Evolutionary conservation across 192 early-diverging fungal species (phyloP).

Genomic region (Mortierella antarctica): DNA sequence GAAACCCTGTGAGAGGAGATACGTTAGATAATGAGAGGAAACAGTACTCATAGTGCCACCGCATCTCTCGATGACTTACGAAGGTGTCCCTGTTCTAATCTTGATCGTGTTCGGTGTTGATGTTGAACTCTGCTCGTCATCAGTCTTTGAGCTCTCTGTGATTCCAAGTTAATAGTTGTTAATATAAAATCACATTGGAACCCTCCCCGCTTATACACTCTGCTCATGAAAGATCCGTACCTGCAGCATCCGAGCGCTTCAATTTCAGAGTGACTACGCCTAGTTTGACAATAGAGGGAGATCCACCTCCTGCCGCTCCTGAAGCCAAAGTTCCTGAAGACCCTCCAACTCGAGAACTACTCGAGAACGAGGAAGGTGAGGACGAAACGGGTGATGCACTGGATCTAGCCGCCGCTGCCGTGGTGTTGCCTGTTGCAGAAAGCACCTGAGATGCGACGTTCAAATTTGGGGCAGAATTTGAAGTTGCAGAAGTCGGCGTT

Average conservation of each 20-base stretch:
- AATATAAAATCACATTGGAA: too few relatives aligned
- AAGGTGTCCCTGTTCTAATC: slow-evolving; percentile 38
- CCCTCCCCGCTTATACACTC: background rate
- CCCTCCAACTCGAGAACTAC: slow-evolving; percentile 20
- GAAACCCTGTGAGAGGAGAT: background rate
- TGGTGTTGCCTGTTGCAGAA: slow-evolving; percentile 1
- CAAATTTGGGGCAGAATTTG: background rate
- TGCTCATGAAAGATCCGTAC: background rate
- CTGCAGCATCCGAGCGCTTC: slow-evolving; percentile 47
- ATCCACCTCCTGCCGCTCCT: background rate
- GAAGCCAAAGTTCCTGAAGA: slow-evolving; percentile 2
- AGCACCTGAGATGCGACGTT: slow-evolving; percentile 11
- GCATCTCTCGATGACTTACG: slow-evolving; percentile 13
- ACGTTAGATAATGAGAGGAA: background rate
- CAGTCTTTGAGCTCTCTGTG: slow-evolving; percentile 22
- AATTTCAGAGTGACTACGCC: slow-evolving; percentile 44
- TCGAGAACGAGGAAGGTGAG: slow-evolving; percentile 39
- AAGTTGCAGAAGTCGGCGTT: slow-evolving; percentile 20
- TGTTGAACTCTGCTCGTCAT: slow-evolving; percentile 29
- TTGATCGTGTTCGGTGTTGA: slow-evolving; percentile 41
- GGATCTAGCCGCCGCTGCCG: slow-evolving; percentile 1
- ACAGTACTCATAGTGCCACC: background rate
- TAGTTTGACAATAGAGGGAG: slow-evolving; percentile 25
- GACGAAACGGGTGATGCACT: slow-evolving; percentile 35
- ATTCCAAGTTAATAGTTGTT: background rate